A percentile compares a stretch with the other conserved stretches of the same genome.
phyloP scores from a whole-genome alignment of 2,329 filamentous ascomycete genomes.

The Dactylellina cionopaga region DNA sequence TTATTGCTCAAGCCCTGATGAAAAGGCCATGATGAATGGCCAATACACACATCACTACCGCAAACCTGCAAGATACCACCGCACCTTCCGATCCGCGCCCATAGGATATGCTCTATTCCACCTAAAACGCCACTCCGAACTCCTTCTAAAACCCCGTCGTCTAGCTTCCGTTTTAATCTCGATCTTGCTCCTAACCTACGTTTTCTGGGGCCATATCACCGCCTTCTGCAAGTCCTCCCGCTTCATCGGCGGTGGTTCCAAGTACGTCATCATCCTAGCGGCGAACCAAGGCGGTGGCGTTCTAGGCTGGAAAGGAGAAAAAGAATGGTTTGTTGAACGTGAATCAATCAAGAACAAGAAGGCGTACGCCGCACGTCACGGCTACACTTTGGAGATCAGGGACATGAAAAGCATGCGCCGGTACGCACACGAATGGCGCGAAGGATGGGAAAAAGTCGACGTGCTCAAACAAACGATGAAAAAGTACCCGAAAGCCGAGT shows the following conservation, averaged over 20 bases:
- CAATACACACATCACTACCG: slow-evolving; percentile 32
- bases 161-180: slow-evolving; percentile 36
- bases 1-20: slow-evolving; percentile 31
- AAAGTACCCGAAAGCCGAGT: slow-evolving; percentile 96
- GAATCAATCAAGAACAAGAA: slow-evolving; percentile 96
- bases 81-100: slow-evolving; percentile 40
- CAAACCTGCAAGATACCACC: slow-evolving; percentile 46
- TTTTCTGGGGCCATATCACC: slow-evolving; percentile 28
- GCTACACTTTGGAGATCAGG: slow-evolving; percentile 93
- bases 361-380: slow-evolving; percentile 85
- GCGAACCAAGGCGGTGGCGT: slow-evolving; percentile 96
- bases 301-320: slow-evolving; percentile 98
- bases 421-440: slow-evolving; percentile 98
- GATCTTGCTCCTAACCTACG: slow-evolving; percentile 26
- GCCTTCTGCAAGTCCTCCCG: slow-evolving; percentile 38
- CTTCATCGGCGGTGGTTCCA: slow-evolving; percentile 80
- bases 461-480: slow-evolving; percentile 86
- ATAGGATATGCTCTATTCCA: slow-evolving; percentile 43
- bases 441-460: slow-evolving; percentile 98
- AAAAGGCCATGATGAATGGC: slow-evolving; percentile 41
- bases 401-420: slow-evolving; percentile 99
- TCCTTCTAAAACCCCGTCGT: slow-evolving; percentile 32
- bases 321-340: slow-evolving; percentile 97
- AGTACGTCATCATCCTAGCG: slow-evolving; percentile 90
- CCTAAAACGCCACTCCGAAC: slow-evolving; percentile 35